These are phyloP conservation scores for Inga laurina DNA, from an alignment of 306 rosid species.

Conservation along the genomic window DNA sequence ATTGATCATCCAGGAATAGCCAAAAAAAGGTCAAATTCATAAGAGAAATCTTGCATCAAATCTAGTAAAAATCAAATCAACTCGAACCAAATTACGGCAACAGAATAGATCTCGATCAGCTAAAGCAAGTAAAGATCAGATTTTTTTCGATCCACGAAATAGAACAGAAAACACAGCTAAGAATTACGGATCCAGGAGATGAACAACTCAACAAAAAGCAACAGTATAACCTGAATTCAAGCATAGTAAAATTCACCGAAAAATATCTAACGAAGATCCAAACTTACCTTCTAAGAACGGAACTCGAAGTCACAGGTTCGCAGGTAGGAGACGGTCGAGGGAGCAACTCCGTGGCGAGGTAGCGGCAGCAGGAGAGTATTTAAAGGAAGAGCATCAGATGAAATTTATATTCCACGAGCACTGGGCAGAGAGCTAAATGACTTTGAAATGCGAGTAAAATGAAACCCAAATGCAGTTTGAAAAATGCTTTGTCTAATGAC, in stretches of 20 bases:
- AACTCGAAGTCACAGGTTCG: not conserved
- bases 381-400: not conserved
- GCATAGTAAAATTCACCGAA: not conserved
- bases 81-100: not conserved
- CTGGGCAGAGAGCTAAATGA: slow-evolving; percentile 32
- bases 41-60: slow-evolving; percentile 15
- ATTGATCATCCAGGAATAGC: slow-evolving; percentile 8
- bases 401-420: slow-evolving; percentile 33
- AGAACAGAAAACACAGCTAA: not conserved
- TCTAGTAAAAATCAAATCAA: slow-evolving; percentile 8
- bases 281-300: slow-evolving; percentile 33
- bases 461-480: slow-evolving; percentile 45
- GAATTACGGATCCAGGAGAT: slow-evolving; percentile 24
- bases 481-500: slow-evolving; percentile 12
- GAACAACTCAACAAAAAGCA: not conserved
- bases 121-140: slow-evolving; percentile 22
- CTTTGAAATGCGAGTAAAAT: slow-evolving; percentile 18
- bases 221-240: not conserved
- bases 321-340: slow-evolving; percentile 3
- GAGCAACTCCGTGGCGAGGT: not conserved
- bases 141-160: slow-evolving; percentile 22
- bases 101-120: slow-evolving; percentile 39
- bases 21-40: slow-evolving; percentile 1
- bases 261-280: not conserved
- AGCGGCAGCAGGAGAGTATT: slow-evolving; percentile 4